These are phyloP conservation scores for Diutina neorugosa DNA, from an alignment of 1,139 yeast genomes.

Conservation along the genomic window DNA sequence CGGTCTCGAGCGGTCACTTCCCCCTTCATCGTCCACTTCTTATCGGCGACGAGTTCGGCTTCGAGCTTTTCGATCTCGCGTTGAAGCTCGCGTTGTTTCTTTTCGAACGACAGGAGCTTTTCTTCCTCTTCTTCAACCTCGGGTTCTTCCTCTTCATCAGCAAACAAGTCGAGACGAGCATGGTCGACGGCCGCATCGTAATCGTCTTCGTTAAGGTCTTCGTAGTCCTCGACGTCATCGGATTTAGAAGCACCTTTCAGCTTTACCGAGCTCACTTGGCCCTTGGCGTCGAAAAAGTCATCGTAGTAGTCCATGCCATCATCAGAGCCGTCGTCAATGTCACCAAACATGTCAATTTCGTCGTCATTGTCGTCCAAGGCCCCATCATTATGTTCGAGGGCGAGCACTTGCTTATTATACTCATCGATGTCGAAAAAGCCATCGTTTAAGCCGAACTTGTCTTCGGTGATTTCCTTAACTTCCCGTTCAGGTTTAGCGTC, in stretches of 20 bases:
- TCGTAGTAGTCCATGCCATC: slow-evolving; percentile 58
- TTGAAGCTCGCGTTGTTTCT: slow-evolving; percentile 66
- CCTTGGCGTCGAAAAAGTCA: slow-evolving; percentile 51
- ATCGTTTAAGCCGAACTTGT: slow-evolving; percentile 64
- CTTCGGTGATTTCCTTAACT: slow-evolving; percentile 17
- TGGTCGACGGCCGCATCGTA: slow-evolving; percentile 44
- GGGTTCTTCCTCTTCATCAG: slow-evolving; percentile 12
- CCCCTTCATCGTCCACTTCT: slow-evolving; percentile 91
- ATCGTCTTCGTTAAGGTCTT: slow-evolving; percentile 28
- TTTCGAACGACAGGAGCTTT: slow-evolving; percentile 67
- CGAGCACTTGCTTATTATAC: slow-evolving; percentile 71
- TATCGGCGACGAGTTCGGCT: slow-evolving; percentile 78
- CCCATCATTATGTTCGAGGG: slow-evolving; percentile 45
- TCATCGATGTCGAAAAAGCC: slow-evolving; percentile 79
- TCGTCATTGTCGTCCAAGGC: slow-evolving; percentile 22
- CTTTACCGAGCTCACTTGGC: neutral
- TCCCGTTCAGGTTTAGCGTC: neutral
- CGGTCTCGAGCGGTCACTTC: slow-evolving; percentile 76
- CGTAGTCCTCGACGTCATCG: slow-evolving; percentile 12
- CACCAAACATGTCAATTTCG: slow-evolving; percentile 53
- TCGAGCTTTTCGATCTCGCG: slow-evolving; percentile 71
- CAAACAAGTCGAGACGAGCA: slow-evolving; percentile 49
- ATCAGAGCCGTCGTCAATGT: slow-evolving; percentile 32
- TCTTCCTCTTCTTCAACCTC: slow-evolving; percentile 15
- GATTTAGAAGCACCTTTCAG: neutral